A percentile compares a stretch with the other conserved stretches of the same genome.
phyloP scores from a whole-genome alignment of 768 basidiomycete species.

The Russula vinacea region DNA sequence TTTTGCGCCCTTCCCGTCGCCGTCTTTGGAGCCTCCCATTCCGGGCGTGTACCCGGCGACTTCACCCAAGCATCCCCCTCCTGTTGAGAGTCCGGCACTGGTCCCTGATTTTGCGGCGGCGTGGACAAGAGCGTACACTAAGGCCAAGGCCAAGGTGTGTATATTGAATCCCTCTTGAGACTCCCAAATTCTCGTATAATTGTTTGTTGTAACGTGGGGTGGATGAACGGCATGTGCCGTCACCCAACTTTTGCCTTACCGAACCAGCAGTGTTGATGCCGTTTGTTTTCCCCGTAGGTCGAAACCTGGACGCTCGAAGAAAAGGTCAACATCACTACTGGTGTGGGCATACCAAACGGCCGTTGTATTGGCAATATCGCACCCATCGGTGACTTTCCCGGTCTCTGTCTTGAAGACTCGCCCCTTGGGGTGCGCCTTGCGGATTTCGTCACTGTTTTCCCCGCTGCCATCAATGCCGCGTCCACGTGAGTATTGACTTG shows the following conservation, averaged over 20 bases:
- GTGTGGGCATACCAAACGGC: constrained; percentile 53
- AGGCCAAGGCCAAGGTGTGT: constrained; percentile 44
- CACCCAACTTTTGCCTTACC: background rate
- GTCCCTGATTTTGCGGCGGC: constrained; percentile 49
- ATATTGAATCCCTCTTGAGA: background rate
- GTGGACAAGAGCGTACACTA: constrained; percentile 58
- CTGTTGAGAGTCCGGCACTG: constrained; percentile 42
- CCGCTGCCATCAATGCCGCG: constrained; percentile 79
- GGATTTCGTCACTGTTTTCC: constrained; percentile 74
- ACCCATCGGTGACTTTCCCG: constrained; percentile 53
- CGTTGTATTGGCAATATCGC: constrained; percentile 69
- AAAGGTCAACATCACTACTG: constrained; percentile 29
- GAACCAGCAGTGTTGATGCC: background rate
- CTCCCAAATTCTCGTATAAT: background rate
- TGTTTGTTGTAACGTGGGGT: background rate
- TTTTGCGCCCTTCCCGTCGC: constrained; percentile 24
- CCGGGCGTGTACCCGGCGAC: constrained; percentile 49
- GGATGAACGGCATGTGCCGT: background rate
- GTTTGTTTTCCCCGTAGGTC: constrained; percentile 9
- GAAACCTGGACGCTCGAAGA: constrained; percentile 26
- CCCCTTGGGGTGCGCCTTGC: constrained; percentile 76
- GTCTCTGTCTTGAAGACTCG: constrained; percentile 72
- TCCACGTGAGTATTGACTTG: constrained; percentile 54
- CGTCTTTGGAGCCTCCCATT: constrained; percentile 49
- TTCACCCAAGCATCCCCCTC: constrained; percentile 39